phyloP scores from a whole-genome alignment of 2,329 filamentous ascomycete species.

The Sporothrix brasiliensis region DNA sequence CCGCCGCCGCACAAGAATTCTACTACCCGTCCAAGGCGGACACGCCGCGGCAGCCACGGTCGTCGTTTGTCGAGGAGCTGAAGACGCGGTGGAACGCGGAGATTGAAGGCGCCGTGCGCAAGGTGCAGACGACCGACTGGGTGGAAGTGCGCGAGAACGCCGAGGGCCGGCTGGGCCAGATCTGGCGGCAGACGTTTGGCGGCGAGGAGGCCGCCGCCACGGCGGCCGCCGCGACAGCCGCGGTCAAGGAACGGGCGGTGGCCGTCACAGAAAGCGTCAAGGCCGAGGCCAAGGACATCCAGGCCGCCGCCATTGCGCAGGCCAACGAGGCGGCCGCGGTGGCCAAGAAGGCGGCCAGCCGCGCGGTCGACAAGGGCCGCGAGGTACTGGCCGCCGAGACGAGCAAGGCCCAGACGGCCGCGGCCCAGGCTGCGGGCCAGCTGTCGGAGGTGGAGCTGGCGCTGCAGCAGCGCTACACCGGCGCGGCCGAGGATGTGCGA shows the following conservation, averaged over 20 bases:
- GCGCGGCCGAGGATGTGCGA: slow-evolving; percentile 43
- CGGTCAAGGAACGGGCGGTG: slow-evolving; percentile 35
- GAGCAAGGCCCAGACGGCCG: slow-evolving; percentile 15
- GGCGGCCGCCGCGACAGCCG: slow-evolving; percentile 41
- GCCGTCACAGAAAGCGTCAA: slow-evolving; percentile 41
- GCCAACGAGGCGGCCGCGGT: slow-evolving; percentile 45
- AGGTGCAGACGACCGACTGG: slow-evolving; percentile 70
- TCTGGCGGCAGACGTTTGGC: slow-evolving; percentile 50
- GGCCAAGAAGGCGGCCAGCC: slow-evolving; percentile 47
- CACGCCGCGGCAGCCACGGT: slow-evolving; percentile 56
- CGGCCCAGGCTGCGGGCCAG: slow-evolving; percentile 28
- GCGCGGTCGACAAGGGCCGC: slow-evolving; percentile 48
- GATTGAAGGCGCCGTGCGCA: slow-evolving; percentile 66
- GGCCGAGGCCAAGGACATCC: slow-evolving; percentile 40
- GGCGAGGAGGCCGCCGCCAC: slow-evolving; percentile 42
- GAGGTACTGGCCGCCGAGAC: slow-evolving; percentile 39
- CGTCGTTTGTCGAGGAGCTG: slow-evolving; percentile 64
- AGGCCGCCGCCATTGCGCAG: slow-evolving; percentile 36
- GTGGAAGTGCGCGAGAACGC: slow-evolving; percentile 60
- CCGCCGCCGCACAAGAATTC: slow-evolving; percentile 28
- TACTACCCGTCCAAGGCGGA: slow-evolving; percentile 30
- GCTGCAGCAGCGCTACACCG: slow-evolving; percentile 55
- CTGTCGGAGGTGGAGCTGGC: slow-evolving; percentile 53
- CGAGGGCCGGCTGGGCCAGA: slow-evolving; percentile 52
- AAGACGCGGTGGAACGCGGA: slow-evolving; percentile 82